These are phyloP conservation scores for Claviceps sp. DNA, from an alignment of 2,329 filamentous ascomycete genomes.

Conservation along the genomic window DNA sequence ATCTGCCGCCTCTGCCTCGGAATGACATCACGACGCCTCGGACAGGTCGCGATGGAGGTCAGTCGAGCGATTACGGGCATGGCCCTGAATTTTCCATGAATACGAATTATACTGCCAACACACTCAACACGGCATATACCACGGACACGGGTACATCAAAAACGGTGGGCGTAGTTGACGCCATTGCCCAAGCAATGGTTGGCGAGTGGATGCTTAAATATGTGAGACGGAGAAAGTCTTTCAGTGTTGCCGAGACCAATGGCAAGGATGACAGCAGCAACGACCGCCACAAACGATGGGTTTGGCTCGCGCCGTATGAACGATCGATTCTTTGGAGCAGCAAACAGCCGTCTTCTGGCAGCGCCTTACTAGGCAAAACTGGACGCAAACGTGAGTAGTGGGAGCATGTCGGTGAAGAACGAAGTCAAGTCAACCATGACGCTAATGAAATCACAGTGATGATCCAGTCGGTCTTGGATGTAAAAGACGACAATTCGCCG, in stretches of 20 bases:
- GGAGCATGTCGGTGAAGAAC: background rate
- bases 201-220: constrained; percentile 97
- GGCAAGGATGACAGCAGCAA: constrained; percentile 58
- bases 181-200: constrained; percentile 96
- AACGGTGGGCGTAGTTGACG: constrained; percentile 75
- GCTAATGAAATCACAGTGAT: constrained; percentile 46
- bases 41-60: constrained; percentile 25
- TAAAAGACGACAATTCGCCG: constrained; percentile 81
- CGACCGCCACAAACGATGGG: constrained; percentile 89
- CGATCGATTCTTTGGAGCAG: constrained; percentile 94
- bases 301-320: constrained; percentile 96
- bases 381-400: constrained; percentile 74
- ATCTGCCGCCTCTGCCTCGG: constrained; percentile 56
- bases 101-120: constrained; percentile 32
- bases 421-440: background rate
- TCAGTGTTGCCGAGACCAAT: constrained; percentile 59
- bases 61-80: constrained; percentile 30
- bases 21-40: constrained; percentile 57
- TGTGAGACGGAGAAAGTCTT: constrained; percentile 76
- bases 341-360: constrained; percentile 84
- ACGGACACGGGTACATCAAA: constrained; percentile 46
- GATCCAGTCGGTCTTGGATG: constrained; percentile 93
- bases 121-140: constrained; percentile 25
- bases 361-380: constrained; percentile 81
- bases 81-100: constrained; percentile 48